Base-by-base conservation (phyloP, 331 rosid genomes). In the Malus hybrid region DNA sequence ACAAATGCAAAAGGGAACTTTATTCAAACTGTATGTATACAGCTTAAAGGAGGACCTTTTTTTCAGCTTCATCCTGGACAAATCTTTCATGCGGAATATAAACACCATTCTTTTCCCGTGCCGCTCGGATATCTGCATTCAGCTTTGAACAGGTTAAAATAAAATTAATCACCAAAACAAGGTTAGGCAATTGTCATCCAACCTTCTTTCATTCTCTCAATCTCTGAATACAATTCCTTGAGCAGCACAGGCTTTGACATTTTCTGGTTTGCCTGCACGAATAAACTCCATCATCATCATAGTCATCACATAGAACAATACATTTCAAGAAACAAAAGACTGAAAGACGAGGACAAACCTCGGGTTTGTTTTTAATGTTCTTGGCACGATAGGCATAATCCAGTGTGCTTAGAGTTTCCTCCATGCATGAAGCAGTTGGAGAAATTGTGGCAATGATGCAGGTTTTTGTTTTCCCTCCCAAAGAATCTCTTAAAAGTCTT, bases 391-490 rank as follows among this genome's bases (percentile, higher is more conserved):
- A 83, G 63, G 97, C 99, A 73, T 91, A 94, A 80, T 94, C 99
- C 28, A 94, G 82, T 3, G 99, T 94, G 80, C 99, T 94, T 60
- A 94, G 82, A 59, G 99, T 94, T 83, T 94, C 99, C 55, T 94
- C 99, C 87, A 87, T 80, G 70, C 90, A 90, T 84, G 80, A 85
- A 84, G 85, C 77, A 69, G 96, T 85, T 13, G 99, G 99, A 50
- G 97, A 90, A 70, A 94, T 84, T 74, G 99, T 94, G 52, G 99
- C 99, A 33, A 94, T 88, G 62, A 94, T 86, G 85, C 99, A 94
- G 56, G 99, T 94, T 81, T 92, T 94, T n/a, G 99, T 94, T 84
- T 89, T 94, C 48, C 99, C 99, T 73, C 99, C 99, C 62, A 94
- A 83, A 68, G 99, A 94, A 65, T 94, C 99, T 76, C 99, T 85